Conservation (phyloP, 108 stramenopile genomes). For the Nannochloropsis salina region DNA sequence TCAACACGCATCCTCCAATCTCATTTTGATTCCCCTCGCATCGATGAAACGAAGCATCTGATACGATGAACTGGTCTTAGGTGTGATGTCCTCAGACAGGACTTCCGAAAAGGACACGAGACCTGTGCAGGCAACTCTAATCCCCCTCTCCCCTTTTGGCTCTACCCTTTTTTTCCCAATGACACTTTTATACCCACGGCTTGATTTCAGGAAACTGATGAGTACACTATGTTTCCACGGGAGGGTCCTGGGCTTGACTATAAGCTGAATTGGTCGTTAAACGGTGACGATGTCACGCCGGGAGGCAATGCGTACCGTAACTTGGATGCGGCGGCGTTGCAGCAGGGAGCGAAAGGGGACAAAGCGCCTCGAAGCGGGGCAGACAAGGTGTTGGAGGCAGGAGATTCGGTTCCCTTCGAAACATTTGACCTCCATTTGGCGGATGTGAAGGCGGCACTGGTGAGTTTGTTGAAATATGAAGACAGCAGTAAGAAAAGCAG, state of each 20-base stretch:
- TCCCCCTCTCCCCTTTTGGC: not conserved
- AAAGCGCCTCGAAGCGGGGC: not conserved
- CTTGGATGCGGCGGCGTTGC: not conserved
- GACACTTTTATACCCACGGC: not conserved
- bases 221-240: not conserved
- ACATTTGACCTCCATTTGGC: conserved; percentile 7
- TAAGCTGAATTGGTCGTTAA: not conserved
- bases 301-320: not conserved
- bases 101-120: no score
- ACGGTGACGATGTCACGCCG: conserved; percentile 14
- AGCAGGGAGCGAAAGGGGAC: not conserved
- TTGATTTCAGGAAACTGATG: not conserved
- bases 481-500: no score
- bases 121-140: not conserved
- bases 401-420: not conserved
- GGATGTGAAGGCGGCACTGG: conserved; percentile 14
- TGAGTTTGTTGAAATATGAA: not conserved
- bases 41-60: no score
- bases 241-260: not conserved
- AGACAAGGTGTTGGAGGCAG: not conserved
- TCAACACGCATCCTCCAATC: no score
- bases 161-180: not conserved
- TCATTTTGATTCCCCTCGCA: no score
- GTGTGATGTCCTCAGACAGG: no score
- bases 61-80: no score